Evolutionary conservation across 1,284 basidiomycete genomes (phyloP).

Genomic region (Moniliophthora roreri): DNA sequence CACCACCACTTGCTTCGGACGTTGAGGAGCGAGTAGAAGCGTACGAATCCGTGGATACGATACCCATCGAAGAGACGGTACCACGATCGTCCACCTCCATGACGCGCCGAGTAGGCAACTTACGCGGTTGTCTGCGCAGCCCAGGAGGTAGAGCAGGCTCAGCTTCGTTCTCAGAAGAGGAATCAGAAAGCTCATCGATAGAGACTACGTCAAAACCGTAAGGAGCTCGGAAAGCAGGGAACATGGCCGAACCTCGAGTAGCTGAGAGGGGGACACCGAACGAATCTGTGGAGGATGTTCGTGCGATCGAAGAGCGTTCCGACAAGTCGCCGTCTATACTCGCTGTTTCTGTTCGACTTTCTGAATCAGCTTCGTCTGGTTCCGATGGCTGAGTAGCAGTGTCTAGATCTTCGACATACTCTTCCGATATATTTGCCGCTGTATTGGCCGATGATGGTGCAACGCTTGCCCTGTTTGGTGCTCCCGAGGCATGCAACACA

Average conservation of each 20-base stretch:
- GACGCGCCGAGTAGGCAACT: conserved; percentile 68
- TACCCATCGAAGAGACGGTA: conserved; percentile 76
- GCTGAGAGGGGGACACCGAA: conserved; percentile 51
- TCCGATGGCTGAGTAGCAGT: background rate
- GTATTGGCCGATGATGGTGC: background rate
- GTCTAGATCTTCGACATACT: background rate
- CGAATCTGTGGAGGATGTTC: conserved; percentile 55
- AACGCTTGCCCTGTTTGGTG: background rate
- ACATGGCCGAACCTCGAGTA: conserved; percentile 24
- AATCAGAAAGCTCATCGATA: conserved; percentile 74
- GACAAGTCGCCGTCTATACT: conserved; percentile 1
- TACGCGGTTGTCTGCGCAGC: conserved; percentile 51
- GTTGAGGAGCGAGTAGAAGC: conserved; percentile 31
- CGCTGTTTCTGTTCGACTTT: background rate
- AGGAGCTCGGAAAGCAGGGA: conserved; percentile 32
- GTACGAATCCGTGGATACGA: conserved; percentile 61
- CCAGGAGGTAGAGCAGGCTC: conserved; percentile 47
- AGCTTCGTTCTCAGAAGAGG: conserved; percentile 53
- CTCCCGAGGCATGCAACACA: background rate
- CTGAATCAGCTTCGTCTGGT: background rate
- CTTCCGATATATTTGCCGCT: background rate
- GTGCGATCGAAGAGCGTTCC: conserved; percentile 28
- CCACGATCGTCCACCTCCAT: conserved; percentile 75
- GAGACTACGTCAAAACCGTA: conserved; percentile 71
- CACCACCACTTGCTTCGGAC: conserved; percentile 37